Base-by-base conservation (phyloP, 805 yeast species). In the Candida tibetensis region DNA sequence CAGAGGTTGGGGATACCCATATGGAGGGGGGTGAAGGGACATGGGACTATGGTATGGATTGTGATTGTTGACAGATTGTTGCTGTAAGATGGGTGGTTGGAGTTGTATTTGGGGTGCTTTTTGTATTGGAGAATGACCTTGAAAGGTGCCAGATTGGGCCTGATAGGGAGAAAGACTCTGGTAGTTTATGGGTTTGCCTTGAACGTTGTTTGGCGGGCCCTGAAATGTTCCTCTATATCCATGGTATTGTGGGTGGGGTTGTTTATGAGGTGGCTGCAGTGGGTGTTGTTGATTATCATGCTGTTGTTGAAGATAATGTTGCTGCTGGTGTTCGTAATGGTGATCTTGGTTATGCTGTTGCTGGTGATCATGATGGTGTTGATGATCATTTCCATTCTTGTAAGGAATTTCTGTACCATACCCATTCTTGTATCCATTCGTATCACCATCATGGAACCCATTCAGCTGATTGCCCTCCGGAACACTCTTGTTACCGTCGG, bases 241-340 rank as follows among this genome's bases (percentile, higher is more conserved):
- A n/a, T n/a, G n/a, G n/a, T n/a, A n/a, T n/a, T n/a, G n/a, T n/a
- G n/a, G n/a, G n/a, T n/a, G n/a, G 38, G 17, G 27, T 17, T 17
- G 23, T 10, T 18, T 14, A n/a, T 28, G 28, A 33, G 41, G 17
- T n/a, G 7, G 25, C 25, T 16, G 6, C 25, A 8, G 30, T 26
- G 13, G 30, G 30, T 16, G 22, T n/a, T 8, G 14, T 17, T 31
- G 23, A 8, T 14, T 7, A 10, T 8, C 13, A 4, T 25, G 22
- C 9, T 15, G 14, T 21, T 21, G 25, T 10, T 21, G 25, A 7
- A 7, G 25, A 7, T 21, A 10, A 7, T 21, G 25, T 10, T 21
- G 25, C 25, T 21, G 25, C 25, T 21, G 25, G 9, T 21, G 25
- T 21, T 21, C 9, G 9, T 21, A 10, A 7, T 21, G 25, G 7